Base-by-base conservation (phyloP, 2,329 filamentous ascomycete species). In the Huntiella bhutanensis region DNA sequence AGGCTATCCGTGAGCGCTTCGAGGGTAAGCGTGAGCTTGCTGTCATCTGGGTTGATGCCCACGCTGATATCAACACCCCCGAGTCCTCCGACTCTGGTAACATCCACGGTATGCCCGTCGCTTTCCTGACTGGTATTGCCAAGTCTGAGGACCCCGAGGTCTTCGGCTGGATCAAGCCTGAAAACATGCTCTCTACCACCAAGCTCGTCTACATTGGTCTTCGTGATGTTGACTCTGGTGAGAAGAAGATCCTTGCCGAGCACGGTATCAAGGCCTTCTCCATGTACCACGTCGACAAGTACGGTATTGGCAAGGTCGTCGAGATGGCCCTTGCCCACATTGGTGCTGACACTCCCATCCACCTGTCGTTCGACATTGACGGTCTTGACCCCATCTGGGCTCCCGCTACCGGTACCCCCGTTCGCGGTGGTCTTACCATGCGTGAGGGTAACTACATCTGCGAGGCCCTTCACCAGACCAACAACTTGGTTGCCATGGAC, bases 261-360 rank as follows among this genome's bases (percentile, higher is more conserved):
- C 69, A 96, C 57, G 80, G 81, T 37, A 91, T 98, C 68, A 88
- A 84, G 69, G 88, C 88, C 3, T 98, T 96, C 58, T 88, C 81
- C 65, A 98, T 98, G 91, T 91, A 94, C 60, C 91, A 98, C 59
- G 82, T 98, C 61, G 91, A 98, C 63, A 73, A 75, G 81, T 72
- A 96, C 59, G 91, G 91, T 41, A 98, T 98, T 56, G 91, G 91
- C 47, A 81, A 80, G 53, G 85, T 98, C 53, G 86, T 98, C 66
- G 91, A 96, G 58, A 93, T 95, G 88, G 88, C 88, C n/a, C 71
- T 98, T 45, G 88, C 80, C 32, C 87, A 95, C 67, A 93, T 96
- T 54, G 91, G 91, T 55, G 75, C 69, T 57, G 91, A 96, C 60
- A 95, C 87, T 0, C 91, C 91, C 37, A 95, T 98, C 58, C 91